phyloP scores from a whole-genome alignment of 225 moss, liverwort and hornwort species.

The Sphagnum tenellum region DNA sequence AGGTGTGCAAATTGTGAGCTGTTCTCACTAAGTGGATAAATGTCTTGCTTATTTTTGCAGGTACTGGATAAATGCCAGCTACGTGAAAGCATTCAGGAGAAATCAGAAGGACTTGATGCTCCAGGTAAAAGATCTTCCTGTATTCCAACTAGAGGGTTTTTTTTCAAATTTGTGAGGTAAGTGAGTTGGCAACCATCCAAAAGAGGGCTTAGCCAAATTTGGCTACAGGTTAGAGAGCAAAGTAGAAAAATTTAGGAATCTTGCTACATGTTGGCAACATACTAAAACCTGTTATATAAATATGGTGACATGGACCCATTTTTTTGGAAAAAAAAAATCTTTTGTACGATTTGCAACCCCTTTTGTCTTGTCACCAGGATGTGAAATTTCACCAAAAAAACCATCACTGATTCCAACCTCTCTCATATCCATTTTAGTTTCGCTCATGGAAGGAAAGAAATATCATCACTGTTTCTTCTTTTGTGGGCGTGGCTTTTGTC shows the following conservation, averaged over 20 bases:
- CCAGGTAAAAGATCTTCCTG: constrained; percentile 2
- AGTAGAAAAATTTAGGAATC: too few species aligned
- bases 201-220: too few species aligned
- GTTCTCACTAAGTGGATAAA: too few species aligned
- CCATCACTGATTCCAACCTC: too few species aligned
- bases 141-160: background rate
- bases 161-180: too few species aligned
- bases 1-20: background rate
- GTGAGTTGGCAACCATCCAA: too few species aligned
- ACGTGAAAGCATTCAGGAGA: constrained; percentile 17
- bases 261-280: too few species aligned
- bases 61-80: constrained; percentile 33
- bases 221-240: too few species aligned
- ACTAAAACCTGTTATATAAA: too few species aligned
- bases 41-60: constrained; percentile 5
- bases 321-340: too few species aligned
- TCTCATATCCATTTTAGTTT: too few species aligned
- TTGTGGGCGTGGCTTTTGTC: background rate
- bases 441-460: background rate
- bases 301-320: too few species aligned
- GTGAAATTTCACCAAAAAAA: background rate
- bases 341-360: background rate
- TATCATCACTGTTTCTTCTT: background rate
- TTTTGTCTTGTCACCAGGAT: background rate
- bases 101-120: constrained; percentile 16